A percentile compares a stretch with the other conserved stretches of the same genome.
Conservation (phyloP, 106 monocot genomes). For the Dendrobium nobile region DNA sequence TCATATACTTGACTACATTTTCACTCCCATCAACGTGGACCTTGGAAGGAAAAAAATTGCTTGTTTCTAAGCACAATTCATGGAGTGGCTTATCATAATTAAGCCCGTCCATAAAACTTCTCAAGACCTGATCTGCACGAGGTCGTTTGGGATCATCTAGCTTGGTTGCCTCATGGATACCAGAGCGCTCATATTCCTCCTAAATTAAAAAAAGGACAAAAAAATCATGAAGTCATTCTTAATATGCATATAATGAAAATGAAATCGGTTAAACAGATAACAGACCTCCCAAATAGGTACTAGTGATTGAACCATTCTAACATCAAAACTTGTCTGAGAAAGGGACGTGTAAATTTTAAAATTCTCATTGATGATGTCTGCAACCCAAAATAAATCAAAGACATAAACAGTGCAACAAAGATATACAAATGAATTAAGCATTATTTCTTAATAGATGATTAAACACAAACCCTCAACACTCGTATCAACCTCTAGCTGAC, state of each 20-base stretch:
- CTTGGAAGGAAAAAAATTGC: conserved; percentile 18
- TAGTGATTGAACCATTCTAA: conserved; percentile 94
- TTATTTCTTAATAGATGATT: neutral
- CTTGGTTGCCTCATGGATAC: conserved; percentile 33
- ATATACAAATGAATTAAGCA: neutral
- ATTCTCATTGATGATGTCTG: conserved; percentile 85
- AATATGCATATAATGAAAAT: neutral
- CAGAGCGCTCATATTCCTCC: conserved; percentile 66
- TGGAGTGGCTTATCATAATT: conserved; percentile 38
- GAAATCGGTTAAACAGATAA: conserved; percentile 7
- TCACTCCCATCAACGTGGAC: conserved; percentile 18
- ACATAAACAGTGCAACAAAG: neutral
- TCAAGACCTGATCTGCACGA: conserved; percentile 34
- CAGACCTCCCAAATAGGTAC: conserved; percentile 90
- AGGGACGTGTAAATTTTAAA: conserved; percentile 72
- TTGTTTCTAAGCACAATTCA: conserved; percentile 23
- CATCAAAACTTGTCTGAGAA: conserved; percentile 61
- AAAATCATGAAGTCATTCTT: neutral
- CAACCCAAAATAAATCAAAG: conserved; percentile 24
- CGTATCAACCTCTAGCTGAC: conserved; percentile 74
- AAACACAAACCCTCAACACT: conserved; percentile 60
- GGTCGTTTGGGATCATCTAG: conserved; percentile 32
- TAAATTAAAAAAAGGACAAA: conserved; percentile 28
- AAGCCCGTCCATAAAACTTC: conserved; percentile 34
- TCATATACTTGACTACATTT: conserved; percentile 27